These are phyloP conservation scores for Fusarium nematophilum DNA, from an alignment of 2,329 filamentous ascomycete genomes.

Conservation along the genomic window DNA sequence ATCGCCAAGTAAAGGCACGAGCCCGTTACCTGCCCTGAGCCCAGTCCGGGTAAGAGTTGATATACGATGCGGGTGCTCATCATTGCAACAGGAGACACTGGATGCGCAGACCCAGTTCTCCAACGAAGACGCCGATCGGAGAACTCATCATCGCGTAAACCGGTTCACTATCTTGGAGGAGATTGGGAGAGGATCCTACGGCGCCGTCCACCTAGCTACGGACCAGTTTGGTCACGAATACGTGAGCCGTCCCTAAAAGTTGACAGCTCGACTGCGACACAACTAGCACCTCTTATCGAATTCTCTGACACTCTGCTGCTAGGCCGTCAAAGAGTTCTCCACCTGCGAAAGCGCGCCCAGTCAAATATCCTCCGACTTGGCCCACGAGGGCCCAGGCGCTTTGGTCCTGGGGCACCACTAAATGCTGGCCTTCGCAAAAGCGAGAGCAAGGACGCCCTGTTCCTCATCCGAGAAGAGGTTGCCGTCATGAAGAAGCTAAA, in stretches of 20 bases:
- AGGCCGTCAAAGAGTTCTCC: slow-evolving; percentile 98
- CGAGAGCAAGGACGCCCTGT: slow-evolving; percentile 77
- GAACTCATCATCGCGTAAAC: slow-evolving; percentile 87
- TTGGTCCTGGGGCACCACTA: slow-evolving; percentile 42
- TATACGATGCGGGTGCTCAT: no score
- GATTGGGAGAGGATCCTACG: slow-evolving; percentile 96
- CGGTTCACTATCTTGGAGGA: slow-evolving; percentile 95
- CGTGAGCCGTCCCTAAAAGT: slow-evolving; percentile 72
- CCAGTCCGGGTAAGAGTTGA: no score
- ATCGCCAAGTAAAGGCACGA: slow-evolving; percentile 71
- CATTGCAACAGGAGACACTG: slow-evolving; percentile 78
- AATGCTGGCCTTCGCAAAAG: slow-evolving; percentile 52
- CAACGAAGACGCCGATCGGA: slow-evolving; percentile 85
- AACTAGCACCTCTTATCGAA: background rate
- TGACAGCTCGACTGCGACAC: no score
- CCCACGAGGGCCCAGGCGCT: slow-evolving; percentile 49
- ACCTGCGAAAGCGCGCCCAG: slow-evolving; percentile 89
- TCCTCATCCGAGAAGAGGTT: slow-evolving; percentile 93
- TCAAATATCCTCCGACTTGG: slow-evolving; percentile 79
- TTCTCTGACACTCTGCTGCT: slow-evolving; percentile 22
- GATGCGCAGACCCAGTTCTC: slow-evolving; percentile 89
- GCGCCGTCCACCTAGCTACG: slow-evolving; percentile 87
- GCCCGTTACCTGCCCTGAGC: no score
- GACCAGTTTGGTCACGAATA: slow-evolving; percentile 95
- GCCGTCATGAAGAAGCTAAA: slow-evolving; percentile 99